Evolutionary conservation across 2,329 filamentous ascomycete species (phyloP), one percentile per base, ranked within the genome.

Genomic region (Fusarium virguliforme): DNA sequence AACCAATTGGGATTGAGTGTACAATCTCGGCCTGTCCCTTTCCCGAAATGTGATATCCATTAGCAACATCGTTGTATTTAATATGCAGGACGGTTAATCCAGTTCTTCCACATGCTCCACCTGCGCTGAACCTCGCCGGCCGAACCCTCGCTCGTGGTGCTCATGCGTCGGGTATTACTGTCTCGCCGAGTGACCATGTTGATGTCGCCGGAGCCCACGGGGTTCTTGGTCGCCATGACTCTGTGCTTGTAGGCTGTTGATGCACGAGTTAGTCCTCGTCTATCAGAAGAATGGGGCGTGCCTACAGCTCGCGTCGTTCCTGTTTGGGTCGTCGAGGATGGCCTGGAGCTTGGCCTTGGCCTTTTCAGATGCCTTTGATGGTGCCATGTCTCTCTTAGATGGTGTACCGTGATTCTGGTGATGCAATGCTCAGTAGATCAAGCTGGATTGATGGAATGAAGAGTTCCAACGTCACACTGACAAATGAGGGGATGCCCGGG

Each of bases 301-400:
- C 60, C 1, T 61, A 72, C 70, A 41, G 15, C 46, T 65, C 0
- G 70, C 35, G 48, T 72, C 70, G 15, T 72, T 73, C 12, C 70
- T 64, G 4, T 64, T 64, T 0, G 70, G 70, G 6, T 72, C 37
- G 1, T 72, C 70, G 3, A 72, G 70, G 1, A 72, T 67, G 1
- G 70, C 70, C 9, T 73, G 70, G 22, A 71, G 64, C 38, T 73
- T 71, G 37, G 67, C 70, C 32, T 65, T 71, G 28, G 70, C 70
- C 12, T 72, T 60, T n/a, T 72, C 70, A 34, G 70, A 60, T 18
- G 66, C 26, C 3, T 70, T 71, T 3, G 68, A 56, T 9, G 70
- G 70, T 10, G 70, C 70, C 70, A 73, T 72, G 1, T 8, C 26
- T 50, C 22, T 7, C 30, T 12, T 10, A 26, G 32, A 26, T 13